Percentiles rank a stretch among this genome's conserved stretches.
Evolutionary conservation across 176 grass and related monocot genomes (phyloP).

Genomic region (Avena atlantica): DNA sequence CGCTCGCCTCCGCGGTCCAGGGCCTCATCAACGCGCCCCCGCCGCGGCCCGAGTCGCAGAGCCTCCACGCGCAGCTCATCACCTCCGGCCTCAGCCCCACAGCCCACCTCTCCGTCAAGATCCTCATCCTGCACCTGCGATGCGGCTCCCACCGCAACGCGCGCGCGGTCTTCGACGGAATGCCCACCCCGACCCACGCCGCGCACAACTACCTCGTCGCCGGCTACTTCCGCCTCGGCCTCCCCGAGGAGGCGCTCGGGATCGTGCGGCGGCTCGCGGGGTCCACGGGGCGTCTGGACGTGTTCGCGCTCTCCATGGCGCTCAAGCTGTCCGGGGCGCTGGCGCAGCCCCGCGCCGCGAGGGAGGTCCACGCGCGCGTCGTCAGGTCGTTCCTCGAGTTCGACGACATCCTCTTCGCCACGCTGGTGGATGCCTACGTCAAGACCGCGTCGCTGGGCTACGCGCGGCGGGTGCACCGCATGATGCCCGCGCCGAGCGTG

Average conservation of each 20-base stretch:
- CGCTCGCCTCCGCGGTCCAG: conserved; percentile 58
- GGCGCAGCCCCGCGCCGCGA: conserved; percentile 24
- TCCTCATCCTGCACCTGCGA: conserved; percentile 69
- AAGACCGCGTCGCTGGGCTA: conserved; percentile 59
- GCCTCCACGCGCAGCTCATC: conserved; percentile 73
- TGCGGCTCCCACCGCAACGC: conserved; percentile 74
- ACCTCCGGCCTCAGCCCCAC: conserved; percentile 44
- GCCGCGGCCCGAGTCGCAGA: conserved; percentile 46
- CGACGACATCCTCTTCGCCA: conserved; percentile 67
- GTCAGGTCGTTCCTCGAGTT: conserved; percentile 43
- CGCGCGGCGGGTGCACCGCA: conserved; percentile 53
- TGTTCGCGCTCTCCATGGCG: conserved; percentile 82
- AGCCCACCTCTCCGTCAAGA: conserved; percentile 62
- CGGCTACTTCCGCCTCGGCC: conserved; percentile 69
- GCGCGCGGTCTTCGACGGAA: conserved; percentile 69
- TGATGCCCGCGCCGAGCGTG: conserved; percentile 47
- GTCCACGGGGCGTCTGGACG: conserved; percentile 52
- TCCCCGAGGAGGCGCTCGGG: conserved; percentile 50
- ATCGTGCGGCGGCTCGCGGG: conserved; percentile 60
- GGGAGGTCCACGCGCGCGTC: conserved; percentile 73
- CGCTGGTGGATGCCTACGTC: conserved; percentile 81
- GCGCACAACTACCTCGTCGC: conserved; percentile 74
- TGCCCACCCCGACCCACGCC: conserved; percentile 51
- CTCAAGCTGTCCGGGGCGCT: conserved; percentile 68
- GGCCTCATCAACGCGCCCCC: conserved; percentile 54